These are phyloP conservation scores for Neurospora sp. DNA, from an alignment of 495 filamentous ascomycete genomes.

Conservation along the genomic window DNA sequence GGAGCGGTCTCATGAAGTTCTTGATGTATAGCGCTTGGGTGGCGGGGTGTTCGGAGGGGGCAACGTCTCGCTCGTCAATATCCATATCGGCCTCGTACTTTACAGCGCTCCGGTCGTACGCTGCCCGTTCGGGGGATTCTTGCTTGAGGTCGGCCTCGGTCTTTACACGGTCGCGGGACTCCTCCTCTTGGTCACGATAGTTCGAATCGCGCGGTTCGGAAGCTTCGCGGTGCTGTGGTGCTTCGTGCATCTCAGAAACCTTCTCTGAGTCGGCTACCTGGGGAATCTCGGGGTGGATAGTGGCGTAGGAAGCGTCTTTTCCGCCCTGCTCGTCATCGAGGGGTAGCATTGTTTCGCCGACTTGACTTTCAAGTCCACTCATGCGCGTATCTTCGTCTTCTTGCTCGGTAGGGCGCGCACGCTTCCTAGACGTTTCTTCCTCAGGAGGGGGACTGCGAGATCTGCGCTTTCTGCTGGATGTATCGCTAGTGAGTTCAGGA, in stretches of 20 bases:
- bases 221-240: not conserved
- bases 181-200: not conserved
- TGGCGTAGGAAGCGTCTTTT: constrained; percentile 5
- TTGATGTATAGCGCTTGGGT: constrained; percentile 85
- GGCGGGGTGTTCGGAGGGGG: constrained; percentile 69
- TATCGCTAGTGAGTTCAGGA: constrained; percentile 41
- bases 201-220: not conserved
- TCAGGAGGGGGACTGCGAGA: constrained; percentile 56
- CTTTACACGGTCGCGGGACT: not conserved
- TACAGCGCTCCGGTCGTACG: constrained; percentile 3
- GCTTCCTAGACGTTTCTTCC: constrained; percentile 33
- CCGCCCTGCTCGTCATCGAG: constrained; percentile 1
- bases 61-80: constrained; percentile 33
- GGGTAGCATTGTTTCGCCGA: not conserved
- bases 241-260: not conserved
- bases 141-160: not conserved
- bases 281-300: constrained; percentile 1
- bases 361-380: not conserved
- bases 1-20: constrained; percentile 81
- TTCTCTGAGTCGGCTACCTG: not conserved
- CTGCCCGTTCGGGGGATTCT: constrained; percentile 19
- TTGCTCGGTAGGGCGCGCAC: constrained; percentile 24
- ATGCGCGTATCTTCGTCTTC: constrained; percentile 5
- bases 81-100: constrained; percentile 2
- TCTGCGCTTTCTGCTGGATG: constrained; percentile 62